A percentile compares a stretch with the other conserved stretches of the same genome.
These are phyloP conservation scores for Trypanosoma congolense DNA, from an alignment of 208 protist species.

Conservation along the genomic window DNA sequence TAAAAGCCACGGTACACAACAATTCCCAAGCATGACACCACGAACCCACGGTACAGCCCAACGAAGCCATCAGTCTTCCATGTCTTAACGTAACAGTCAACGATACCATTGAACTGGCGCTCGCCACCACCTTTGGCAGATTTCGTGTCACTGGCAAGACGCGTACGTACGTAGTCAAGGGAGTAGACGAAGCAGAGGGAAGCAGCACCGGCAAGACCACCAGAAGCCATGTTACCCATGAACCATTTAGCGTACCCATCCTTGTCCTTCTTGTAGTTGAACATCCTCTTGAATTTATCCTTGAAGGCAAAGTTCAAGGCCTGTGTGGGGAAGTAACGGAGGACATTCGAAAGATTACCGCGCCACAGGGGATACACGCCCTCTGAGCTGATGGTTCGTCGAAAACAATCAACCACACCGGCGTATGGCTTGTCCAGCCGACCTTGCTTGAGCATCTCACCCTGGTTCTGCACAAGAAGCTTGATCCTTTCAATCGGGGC, in stretches of 20 bases:
- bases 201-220: constrained; percentile 93
- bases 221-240: constrained; percentile 92
- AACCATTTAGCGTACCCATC: constrained; percentile 87
- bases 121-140: constrained; percentile 77
- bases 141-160: constrained; percentile 90
- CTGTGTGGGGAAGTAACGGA: constrained; percentile 98
- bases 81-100: constrained; percentile 93
- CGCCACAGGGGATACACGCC: constrained; percentile 94
- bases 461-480: constrained; percentile 93
- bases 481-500: constrained; percentile 96
- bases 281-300: constrained; percentile 93
- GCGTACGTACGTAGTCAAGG: constrained; percentile 97
- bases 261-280: constrained; percentile 86
- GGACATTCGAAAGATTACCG: constrained; percentile 95
- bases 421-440: constrained; percentile 84
- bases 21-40: constrained; percentile 93
- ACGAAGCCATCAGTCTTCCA: constrained; percentile 64
- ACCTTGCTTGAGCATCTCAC: constrained; percentile 77
- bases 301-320: constrained; percentile 98
- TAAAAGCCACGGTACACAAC: constrained; percentile 96
- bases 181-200: constrained; percentile 96
- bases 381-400: constrained; percentile 88
- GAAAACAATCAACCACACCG: constrained; percentile 94
- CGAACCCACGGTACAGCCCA: constrained; percentile 95
- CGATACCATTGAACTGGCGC: constrained; percentile 93